phyloP scores from a whole-genome alignment of 2,329 filamentous ascomycete species.

The Diaporthe capsici region DNA sequence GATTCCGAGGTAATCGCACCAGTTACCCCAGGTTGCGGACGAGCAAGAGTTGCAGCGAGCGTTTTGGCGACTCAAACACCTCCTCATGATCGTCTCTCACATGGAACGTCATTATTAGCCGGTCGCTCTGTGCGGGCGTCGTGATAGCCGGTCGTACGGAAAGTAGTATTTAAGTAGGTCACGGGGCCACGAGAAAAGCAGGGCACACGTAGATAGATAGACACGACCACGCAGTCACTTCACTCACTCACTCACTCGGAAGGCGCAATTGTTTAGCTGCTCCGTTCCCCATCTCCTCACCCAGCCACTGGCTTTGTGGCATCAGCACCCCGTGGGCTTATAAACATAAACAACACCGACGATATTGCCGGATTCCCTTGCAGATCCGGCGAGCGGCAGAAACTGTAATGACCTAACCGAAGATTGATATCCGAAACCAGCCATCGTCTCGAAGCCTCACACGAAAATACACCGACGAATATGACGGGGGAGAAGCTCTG shows the following conservation, averaged over 20 bases:
- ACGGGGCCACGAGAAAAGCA: not conserved
- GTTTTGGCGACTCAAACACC: slow-evolving; percentile 27
- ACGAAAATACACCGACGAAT: not conserved
- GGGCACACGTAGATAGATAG: not conserved
- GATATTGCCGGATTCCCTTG: not conserved
- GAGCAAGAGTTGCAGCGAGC: slow-evolving; percentile 26
- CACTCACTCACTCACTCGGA: not conserved
- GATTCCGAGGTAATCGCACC: slow-evolving; percentile 6
- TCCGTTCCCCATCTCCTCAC: not conserved
- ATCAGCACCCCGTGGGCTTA: not conserved
- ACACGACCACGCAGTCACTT: not conserved
- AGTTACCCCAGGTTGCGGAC: slow-evolving; percentile 26
- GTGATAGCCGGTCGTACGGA: not conserved
- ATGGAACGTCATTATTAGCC: slow-evolving; percentile 29
- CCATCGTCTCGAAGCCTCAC: not conserved
- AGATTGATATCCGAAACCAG: not conserved
- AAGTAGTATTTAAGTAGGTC: slow-evolving; percentile 23
- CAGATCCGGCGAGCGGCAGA: not conserved
- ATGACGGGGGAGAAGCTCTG: slow-evolving; percentile 36
- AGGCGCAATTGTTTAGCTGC: not conserved
- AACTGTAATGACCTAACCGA: not conserved
- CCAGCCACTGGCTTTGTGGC: not conserved
- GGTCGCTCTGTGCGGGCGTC: not conserved
- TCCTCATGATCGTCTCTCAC: slow-evolving; percentile 13
- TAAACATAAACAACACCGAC: not conserved